Base-by-base conservation (phyloP, 2,329 filamentous ascomycete species). In the Aaosphaeria arxii region DNA sequence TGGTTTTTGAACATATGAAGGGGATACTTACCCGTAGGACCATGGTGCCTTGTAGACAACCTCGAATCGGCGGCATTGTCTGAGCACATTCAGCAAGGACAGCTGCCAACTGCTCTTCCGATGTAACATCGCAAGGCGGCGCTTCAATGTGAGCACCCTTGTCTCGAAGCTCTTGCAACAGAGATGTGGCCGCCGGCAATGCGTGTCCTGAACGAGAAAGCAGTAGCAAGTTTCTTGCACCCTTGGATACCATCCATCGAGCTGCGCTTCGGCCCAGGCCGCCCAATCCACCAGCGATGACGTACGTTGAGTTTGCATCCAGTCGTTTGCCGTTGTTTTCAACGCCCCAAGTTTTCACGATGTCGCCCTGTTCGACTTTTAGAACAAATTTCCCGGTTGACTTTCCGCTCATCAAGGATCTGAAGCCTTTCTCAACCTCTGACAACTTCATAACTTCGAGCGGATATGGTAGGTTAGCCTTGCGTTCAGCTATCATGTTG, bases 261-360 rank as follows among this genome's bases (percentile, higher is more conserved):
- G 33, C 33, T 9, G 7, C 7, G 7, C 33, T 36, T 48, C 13
- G 57, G 13, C 59, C 59, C 11, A 61, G 32, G 4, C 55, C 57
- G 5, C 59, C 58, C 1, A 49, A 48, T 11, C 56, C 58, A 11
- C 58, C 58, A 35, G 53, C 46, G 7, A 62, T 40, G n/a, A 62
- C 38, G 39, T 61, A 62, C 4, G 58, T 49, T 5, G 53, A 51
- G 13, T 62, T 46, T 4, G 17, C n/a, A 4, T 35, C 29, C 6
- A 49, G 33, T 11, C 33, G 33, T 36, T 36, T 9, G 33, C 7
- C 9, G 33, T 9, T 9, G 33, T 36, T 36, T 36, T 24, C 17
- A 24, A 24, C 17, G 17, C 17, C 17, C 17, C 17, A 24, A 36
- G 33, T n/a, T 36, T 36, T 36, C n/a, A 36, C 33, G 9, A 36